These are phyloP conservation scores for Perkinsus olseni DNA, from an alignment of 169 alveolate genomes.

Conservation along the genomic window DNA sequence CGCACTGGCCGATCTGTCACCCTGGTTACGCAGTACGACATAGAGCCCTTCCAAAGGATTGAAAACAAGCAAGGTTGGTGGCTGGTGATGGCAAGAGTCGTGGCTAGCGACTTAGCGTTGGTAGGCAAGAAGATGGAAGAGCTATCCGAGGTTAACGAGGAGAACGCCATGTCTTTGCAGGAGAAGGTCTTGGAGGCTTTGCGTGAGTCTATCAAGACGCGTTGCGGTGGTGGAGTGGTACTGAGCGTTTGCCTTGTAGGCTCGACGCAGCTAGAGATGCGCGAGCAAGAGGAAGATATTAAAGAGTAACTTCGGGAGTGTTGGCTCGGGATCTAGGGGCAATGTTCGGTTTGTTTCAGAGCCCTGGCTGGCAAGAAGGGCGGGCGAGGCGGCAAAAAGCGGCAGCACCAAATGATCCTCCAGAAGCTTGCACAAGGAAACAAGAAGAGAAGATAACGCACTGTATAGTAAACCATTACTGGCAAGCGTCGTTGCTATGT, in stretches of 20 bases:
- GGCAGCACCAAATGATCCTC: neutral
- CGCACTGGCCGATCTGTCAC: constrained; percentile 88
- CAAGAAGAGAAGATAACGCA: neutral
- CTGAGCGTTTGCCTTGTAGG: neutral
- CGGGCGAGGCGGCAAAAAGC: neutral
- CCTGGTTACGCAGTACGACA: constrained; percentile 82
- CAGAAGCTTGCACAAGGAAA: neutral
- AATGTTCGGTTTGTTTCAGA: neutral
- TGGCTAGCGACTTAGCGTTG: constrained; percentile 20
- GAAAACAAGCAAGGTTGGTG: neutral
- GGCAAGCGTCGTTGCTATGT: neutral
- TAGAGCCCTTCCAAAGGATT: constrained; percentile 31
- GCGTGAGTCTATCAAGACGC: constrained; percentile 23
- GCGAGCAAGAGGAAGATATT: neutral
- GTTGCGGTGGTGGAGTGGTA: neutral
- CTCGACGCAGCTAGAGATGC: neutral
- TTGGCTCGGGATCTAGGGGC: neutral
- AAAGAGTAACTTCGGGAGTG: neutral
- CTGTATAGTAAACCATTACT: neutral
- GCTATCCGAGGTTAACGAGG: constrained; percentile 50
- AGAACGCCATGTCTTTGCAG: constrained; percentile 55
- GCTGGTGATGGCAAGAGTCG: neutral
- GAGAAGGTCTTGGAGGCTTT: constrained; percentile 70
- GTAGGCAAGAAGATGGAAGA: constrained; percentile 40
- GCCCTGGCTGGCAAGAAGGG: neutral